Evolutionary conservation across 129 eudicot species (phyloP).

Genomic region (Flaveria robusta): DNA sequence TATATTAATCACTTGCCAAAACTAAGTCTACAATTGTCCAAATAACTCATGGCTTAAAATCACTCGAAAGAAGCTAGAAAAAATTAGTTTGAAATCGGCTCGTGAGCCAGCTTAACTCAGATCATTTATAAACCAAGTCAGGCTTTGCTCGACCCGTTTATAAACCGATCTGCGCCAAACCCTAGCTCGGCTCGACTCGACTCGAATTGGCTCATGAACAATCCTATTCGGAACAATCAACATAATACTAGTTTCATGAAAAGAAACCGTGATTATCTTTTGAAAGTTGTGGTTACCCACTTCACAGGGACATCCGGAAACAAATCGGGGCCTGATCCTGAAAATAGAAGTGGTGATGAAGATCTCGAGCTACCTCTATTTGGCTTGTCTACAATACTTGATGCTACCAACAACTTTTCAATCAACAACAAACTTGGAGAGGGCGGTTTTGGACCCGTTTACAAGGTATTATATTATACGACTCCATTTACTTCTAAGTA

Average conservation of each 20-base stretch:
- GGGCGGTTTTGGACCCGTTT: conserved; percentile 52
- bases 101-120: no score
- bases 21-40: no score
- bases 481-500: background rate
- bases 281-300: background rate
- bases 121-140: no score
- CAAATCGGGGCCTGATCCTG: background rate
- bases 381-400: conserved; percentile 27
- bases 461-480: conserved; percentile 25
- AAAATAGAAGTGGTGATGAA: background rate
- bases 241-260: no score
- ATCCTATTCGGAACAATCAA: background rate
- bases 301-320: conserved; percentile 17
- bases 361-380: conserved; percentile 40
- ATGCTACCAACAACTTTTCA: conserved; percentile 42
- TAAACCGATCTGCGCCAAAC: no score
- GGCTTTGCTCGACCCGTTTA: no score
- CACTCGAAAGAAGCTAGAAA: no score
- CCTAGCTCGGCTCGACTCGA: no score
- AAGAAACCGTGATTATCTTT: background rate
- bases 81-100: no score
- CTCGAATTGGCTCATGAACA: no score
- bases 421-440: conserved; percentile 39
- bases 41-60: no score
- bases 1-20: no score